phyloP scores from a whole-genome alignment of 495 filamentous ascomycete genomes.

The Cetradonia linearis region DNA sequence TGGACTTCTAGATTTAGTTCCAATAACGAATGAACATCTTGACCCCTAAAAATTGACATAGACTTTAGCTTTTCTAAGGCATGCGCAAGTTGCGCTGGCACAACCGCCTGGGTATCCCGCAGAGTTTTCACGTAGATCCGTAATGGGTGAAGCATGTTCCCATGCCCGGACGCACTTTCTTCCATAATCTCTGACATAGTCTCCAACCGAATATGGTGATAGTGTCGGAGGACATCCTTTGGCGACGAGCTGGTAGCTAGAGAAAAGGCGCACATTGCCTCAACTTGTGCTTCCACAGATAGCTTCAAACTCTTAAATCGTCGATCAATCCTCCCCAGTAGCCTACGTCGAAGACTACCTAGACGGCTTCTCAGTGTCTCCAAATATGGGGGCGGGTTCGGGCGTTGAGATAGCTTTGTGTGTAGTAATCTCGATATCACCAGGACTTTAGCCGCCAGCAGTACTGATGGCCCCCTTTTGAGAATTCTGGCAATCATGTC shows the following conservation, averaged over 20 bases:
- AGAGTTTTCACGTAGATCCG: constrained; percentile 68
- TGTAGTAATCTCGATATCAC: constrained; percentile 63
- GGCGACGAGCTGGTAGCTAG: constrained; percentile 73
- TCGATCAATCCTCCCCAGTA: constrained; percentile 58
- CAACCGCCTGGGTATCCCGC: constrained; percentile 59
- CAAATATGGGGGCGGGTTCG: constrained; percentile 42
- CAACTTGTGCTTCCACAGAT: constrained; percentile 47
- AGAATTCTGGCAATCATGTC: constrained; percentile 47
- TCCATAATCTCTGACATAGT: constrained; percentile 51
- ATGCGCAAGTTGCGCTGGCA: constrained; percentile 62
- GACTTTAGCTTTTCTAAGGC: constrained; percentile 59
- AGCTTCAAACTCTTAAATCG: constrained; percentile 45
- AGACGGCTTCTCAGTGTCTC: constrained; percentile 54
- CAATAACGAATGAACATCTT: constrained; percentile 50
- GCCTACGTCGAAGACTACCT: constrained; percentile 45
- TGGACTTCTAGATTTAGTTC: constrained; percentile 75
- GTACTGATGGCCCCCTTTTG: constrained; percentile 43
- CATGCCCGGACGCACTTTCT: constrained; percentile 26
- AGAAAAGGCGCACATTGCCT: constrained; percentile 71
- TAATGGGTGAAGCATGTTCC: constrained; percentile 51
- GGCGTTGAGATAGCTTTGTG: constrained; percentile 51
- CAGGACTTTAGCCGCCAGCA: constrained; percentile 69
- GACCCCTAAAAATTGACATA: constrained; percentile 58
- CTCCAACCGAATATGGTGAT: constrained; percentile 62
- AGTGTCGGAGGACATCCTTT: constrained; percentile 70